A percentile compares a stretch with the other conserved stretches of the same genome.
Conservation (phyloP, 345 rosid genomes). For the Raphanus sativus region DNA sequence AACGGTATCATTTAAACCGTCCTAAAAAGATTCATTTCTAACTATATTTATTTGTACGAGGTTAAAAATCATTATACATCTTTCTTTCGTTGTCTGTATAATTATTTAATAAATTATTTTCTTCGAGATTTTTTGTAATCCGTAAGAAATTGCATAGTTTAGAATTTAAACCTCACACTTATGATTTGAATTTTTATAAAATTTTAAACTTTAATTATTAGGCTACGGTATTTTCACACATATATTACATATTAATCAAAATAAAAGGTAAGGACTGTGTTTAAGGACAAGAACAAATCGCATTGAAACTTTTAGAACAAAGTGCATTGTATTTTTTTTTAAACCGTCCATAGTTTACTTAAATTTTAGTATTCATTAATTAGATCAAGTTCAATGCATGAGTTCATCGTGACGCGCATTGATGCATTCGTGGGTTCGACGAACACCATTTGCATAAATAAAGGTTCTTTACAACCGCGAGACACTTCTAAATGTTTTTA, state of each 20-base stretch:
- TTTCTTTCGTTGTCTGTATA: no score
- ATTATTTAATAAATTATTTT: no score
- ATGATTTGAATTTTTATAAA: no score
- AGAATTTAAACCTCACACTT: no score
- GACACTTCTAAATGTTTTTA: constrained; percentile 1
- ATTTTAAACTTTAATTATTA: no score
- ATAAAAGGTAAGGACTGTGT: background rate
- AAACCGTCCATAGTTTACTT: background rate
- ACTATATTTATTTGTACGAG: no score
- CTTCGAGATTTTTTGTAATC: no score
- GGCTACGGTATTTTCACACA: no score
- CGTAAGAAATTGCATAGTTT: no score
- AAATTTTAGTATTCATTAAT: background rate
- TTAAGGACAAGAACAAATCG: background rate
- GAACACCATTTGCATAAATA: constrained; percentile 28
- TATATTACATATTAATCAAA: background rate
- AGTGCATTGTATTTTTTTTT: background rate
- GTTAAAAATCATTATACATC: no score
- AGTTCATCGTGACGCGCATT: constrained; percentile 43
- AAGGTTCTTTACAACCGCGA: constrained; percentile 21
- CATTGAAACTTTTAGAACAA: background rate
- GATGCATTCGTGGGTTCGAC: constrained; percentile 41
- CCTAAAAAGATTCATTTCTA: no score
- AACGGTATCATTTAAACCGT: no score
- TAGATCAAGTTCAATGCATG: constrained; percentile 39